A percentile compares a stretch with the other conserved stretches of the same genome.
These are phyloP conservation scores for Pelargonium nanum DNA, from an alignment of 345 rosid species.

Conservation along the genomic window DNA sequence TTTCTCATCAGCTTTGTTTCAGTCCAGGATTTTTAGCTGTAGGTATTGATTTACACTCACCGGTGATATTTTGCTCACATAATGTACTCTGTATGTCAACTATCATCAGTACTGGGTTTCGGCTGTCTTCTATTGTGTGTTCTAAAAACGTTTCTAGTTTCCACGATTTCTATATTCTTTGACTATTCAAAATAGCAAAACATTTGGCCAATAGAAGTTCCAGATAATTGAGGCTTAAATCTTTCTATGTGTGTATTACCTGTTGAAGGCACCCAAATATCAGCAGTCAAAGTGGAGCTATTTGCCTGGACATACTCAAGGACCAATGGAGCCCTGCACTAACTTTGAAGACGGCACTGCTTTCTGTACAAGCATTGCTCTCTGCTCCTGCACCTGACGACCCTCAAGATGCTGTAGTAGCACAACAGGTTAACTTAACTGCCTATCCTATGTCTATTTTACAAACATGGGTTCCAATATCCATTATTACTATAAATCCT, in stretches of 20 bases:
- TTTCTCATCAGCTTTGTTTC: neutral
- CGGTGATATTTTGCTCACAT: neutral
- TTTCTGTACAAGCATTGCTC: slow-evolving; percentile 86
- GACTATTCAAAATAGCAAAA: neutral
- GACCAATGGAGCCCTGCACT: slow-evolving; percentile 99
- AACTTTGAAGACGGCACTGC: slow-evolving; percentile 93
- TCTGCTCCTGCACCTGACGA: slow-evolving; percentile 94
- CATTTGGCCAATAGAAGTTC: neutral
- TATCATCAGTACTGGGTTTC: neutral
- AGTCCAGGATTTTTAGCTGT: neutral
- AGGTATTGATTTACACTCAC: neutral
- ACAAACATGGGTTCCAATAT: neutral
- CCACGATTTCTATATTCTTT: neutral
- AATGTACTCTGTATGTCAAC: neutral
- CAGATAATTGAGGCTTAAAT: neutral
- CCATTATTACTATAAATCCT: no score
- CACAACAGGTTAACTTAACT: slow-evolving; percentile 64
- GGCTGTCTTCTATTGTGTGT: neutral
- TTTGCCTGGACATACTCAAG: slow-evolving; percentile 92
- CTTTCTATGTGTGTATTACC: neutral
- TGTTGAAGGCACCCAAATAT: slow-evolving; percentile 88
- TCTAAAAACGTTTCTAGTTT: neutral
- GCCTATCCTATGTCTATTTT: slow-evolving; percentile 1
- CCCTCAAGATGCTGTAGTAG: slow-evolving; percentile 99
- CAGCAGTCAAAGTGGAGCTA: slow-evolving; percentile 98